phyloP scores from a whole-genome alignment of 2,329 filamentous ascomycete species.

The Dryadomyces quercus-mongolicae region DNA sequence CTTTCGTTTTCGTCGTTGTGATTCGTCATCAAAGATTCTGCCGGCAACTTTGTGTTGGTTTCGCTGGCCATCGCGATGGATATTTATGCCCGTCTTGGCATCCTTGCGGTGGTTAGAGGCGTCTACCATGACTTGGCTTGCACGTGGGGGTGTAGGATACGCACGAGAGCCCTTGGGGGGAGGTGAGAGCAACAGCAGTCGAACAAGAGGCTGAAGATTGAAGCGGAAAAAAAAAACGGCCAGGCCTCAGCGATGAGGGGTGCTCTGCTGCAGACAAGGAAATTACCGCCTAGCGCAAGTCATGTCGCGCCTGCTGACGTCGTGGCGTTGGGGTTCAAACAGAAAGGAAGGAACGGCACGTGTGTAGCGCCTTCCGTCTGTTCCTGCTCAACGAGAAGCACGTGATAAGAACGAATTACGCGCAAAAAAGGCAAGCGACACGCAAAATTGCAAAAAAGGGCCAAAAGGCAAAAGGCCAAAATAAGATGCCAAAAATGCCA shows the following conservation, averaged over 20 bases:
- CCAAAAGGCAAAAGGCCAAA: no score
- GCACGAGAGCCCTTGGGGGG: not conserved
- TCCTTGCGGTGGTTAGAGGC: not conserved
- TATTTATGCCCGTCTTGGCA: not conserved
- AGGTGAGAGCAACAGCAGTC: not conserved
- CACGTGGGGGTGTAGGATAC: no score
- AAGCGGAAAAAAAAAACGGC: not conserved
- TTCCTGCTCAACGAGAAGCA: not conserved
- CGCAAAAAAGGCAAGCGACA: no score
- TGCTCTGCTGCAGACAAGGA: not conserved
- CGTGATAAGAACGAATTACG: no score
- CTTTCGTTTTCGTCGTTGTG: not conserved
- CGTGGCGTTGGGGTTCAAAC: no score
- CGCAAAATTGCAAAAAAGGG: no score
- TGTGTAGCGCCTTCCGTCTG: not conserved
- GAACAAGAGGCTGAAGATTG: no score
- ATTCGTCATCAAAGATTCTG: not conserved
- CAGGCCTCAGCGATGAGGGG: not conserved
- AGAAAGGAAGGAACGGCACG: not conserved
- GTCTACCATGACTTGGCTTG: no score
- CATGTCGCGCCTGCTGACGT: not conserved
- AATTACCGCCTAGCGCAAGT: not conserved
- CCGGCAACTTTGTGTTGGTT: not conserved
- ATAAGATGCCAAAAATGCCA: no score
- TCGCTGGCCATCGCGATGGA: slow-evolving; percentile 1